Conservation (phyloP, 169 alveolate species). For the Plasmodium coatneyi region DNA sequence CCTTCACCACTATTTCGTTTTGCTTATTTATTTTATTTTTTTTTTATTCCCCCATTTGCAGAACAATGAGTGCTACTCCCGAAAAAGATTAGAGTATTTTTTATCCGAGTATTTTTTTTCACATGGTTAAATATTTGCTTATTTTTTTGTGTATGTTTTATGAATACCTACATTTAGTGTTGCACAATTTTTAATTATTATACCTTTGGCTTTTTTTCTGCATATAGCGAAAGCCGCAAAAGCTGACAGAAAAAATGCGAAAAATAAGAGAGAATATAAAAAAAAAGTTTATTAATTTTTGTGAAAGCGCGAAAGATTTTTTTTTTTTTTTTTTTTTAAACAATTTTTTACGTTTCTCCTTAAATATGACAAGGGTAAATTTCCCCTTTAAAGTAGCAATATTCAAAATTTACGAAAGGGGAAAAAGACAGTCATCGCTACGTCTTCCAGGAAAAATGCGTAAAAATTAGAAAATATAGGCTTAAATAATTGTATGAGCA, state of each 20-base stretch:
- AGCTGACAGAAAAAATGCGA: not conserved
- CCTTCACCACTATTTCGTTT: not conserved
- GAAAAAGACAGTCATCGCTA: not conserved
- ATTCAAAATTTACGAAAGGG: not conserved
- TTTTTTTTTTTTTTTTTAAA: not conserved
- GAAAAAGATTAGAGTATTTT: slow-evolving; percentile 63
- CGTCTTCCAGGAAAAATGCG: not conserved
- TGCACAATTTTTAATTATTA: not conserved
- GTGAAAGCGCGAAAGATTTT: slow-evolving; percentile 1
- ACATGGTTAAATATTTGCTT: not conserved
- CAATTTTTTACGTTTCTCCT: not conserved
- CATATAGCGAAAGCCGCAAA: not conserved
- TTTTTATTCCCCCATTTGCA: slow-evolving; percentile 16
- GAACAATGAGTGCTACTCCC: slow-evolving; percentile 65
- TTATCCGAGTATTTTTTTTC: slow-evolving; percentile 33
- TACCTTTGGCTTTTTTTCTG: not conserved
- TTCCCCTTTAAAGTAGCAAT: not conserved
- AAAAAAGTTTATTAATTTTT: not conserved
- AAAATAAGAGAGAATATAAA: not conserved
- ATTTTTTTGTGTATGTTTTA: not conserved
- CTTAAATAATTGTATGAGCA: not conserved
- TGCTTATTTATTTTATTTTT: not conserved
- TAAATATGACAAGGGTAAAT: not conserved
- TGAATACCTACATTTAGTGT: not conserved
- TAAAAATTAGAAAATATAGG: not conserved